These are phyloP conservation scores for Lolium rigidum DNA, from an alignment of 176 grass and related monocot species.

Conservation along the genomic window DNA sequence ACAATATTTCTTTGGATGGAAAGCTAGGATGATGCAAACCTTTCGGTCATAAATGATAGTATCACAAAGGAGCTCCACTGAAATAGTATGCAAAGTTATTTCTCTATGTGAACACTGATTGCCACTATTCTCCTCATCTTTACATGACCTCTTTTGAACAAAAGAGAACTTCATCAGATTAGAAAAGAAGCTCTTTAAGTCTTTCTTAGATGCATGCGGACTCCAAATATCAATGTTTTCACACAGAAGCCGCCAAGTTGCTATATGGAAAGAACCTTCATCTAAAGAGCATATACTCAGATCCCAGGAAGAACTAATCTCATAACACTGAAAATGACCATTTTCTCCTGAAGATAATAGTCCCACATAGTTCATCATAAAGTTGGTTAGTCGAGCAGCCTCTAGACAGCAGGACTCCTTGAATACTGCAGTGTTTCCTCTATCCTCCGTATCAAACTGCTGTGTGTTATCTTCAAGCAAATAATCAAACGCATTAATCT, in stretches of 20 bases:
- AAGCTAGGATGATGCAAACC: conserved; percentile 52
- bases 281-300: conserved; percentile 69
- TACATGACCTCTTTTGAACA: conserved; percentile 35
- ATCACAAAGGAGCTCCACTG: conserved; percentile 74
- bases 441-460: conserved; percentile 41
- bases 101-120: conserved; percentile 41
- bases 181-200: conserved; percentile 79
- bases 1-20: conserved; percentile 13
- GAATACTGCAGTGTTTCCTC: conserved; percentile 36
- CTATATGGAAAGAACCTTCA: conserved; percentile 61
- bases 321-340: conserved; percentile 23
- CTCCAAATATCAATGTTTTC: conserved; percentile 92
- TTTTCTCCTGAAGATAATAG: conserved; percentile 51
- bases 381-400: conserved; percentile 59
- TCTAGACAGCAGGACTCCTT: conserved; percentile 57
- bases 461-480: conserved; percentile 59
- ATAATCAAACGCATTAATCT: conserved; percentile 76
- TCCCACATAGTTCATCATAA: conserved; percentile 68
- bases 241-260: conserved; percentile 83
- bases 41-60: conserved; percentile 79
- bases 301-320: conserved; percentile 57
- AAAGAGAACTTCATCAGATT: conserved; percentile 68
- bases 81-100: conserved; percentile 67
- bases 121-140: conserved; percentile 35
- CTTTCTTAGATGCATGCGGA: conserved; percentile 71